Conservation (phyloP, 495 filamentous ascomycete species). For the Darksidea phi region DNA sequence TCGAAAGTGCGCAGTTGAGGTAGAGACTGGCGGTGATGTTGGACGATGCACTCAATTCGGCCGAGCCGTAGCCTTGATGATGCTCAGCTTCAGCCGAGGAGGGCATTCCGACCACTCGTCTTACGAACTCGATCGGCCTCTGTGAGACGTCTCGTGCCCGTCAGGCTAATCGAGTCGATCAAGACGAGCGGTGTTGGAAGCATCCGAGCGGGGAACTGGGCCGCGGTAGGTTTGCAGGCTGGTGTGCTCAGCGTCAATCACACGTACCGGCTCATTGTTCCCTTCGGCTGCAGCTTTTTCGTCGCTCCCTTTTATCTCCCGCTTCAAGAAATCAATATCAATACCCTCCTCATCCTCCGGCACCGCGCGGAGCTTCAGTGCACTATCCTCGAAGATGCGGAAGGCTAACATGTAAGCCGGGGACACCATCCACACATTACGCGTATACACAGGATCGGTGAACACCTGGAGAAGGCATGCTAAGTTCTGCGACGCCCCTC, state of each 20-base stretch:
- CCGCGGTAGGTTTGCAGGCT: no score
- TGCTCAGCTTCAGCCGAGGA: no score
- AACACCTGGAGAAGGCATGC: constrained; percentile 70
- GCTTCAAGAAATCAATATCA: constrained; percentile 59
- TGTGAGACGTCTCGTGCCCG: no score
- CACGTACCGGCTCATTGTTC: constrained; percentile 36
- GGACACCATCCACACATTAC: constrained; percentile 72
- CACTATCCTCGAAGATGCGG: constrained; percentile 74
- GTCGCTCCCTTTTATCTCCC: constrained; percentile 48
- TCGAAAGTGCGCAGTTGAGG: neutral
- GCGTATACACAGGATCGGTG: constrained; percentile 73
- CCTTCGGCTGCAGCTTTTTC: constrained; percentile 39
- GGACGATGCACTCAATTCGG: no score
- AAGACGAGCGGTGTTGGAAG: no score
- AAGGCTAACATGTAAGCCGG: constrained; percentile 80
- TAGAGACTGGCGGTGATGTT: neutral
- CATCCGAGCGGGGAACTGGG: no score
- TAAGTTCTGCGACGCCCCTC: constrained; percentile 75
- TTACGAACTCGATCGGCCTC: no score
- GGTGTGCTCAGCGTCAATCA: neutral
- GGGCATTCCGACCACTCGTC: no score
- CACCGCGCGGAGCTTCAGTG: constrained; percentile 65
- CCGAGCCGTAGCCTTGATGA: no score
- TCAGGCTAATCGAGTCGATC: no score
- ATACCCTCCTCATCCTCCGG: constrained; percentile 74